Conservation (phyloP, 768 basidiomycete genomes). For the Lyophyllum decastes region DNA sequence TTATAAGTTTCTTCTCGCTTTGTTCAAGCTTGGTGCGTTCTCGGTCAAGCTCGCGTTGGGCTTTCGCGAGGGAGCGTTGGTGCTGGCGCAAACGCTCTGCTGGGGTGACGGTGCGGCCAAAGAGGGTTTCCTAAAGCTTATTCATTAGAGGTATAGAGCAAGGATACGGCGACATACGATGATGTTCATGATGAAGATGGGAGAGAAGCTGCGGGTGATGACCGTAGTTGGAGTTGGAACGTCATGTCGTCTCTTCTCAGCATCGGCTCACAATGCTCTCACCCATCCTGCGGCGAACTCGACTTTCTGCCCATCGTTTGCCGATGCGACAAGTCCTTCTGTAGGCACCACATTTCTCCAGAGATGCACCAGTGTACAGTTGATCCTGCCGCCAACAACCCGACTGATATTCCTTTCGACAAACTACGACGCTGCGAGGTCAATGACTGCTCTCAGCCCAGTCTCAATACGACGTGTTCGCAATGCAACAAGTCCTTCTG, state of each 20-base stretch:
- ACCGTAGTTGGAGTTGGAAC: not conserved
- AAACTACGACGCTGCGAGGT: conserved; percentile 52
- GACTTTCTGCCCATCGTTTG: conserved; percentile 84
- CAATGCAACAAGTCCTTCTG: conserved; percentile 64
- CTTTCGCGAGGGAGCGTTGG: conserved; percentile 93
- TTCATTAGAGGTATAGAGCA: conserved; percentile 8
- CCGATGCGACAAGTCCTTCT: conserved; percentile 59
- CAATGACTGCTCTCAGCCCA: conserved; percentile 53
- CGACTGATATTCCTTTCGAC: conserved; percentile 15
- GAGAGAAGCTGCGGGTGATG: conserved; percentile 14
- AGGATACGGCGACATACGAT: conserved; percentile 49
- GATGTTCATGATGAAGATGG: conserved; percentile 64
- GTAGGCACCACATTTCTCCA: conserved; percentile 60
- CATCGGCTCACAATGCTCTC: conserved; percentile 69
- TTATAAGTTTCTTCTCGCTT: conserved; percentile 94
- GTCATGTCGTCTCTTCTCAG: conserved; percentile 42
- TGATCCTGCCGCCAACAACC: not conserved
- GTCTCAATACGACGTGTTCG: conserved; percentile 49
- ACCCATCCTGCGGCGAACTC: conserved; percentile 55
- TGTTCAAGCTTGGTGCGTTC: conserved; percentile 93
- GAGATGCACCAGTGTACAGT: conserved; percentile 60
- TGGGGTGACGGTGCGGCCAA: conserved; percentile 92
- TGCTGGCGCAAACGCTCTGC: conserved; percentile 97
- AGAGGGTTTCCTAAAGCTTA: conserved; percentile 79
- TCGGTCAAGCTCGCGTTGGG: conserved; percentile 96